Evolutionary conservation across 2,329 filamentous ascomycete genomes (phyloP), one percentile per base, ranked within the genome.

Genomic region (Aspergillus intermedius): DNA sequence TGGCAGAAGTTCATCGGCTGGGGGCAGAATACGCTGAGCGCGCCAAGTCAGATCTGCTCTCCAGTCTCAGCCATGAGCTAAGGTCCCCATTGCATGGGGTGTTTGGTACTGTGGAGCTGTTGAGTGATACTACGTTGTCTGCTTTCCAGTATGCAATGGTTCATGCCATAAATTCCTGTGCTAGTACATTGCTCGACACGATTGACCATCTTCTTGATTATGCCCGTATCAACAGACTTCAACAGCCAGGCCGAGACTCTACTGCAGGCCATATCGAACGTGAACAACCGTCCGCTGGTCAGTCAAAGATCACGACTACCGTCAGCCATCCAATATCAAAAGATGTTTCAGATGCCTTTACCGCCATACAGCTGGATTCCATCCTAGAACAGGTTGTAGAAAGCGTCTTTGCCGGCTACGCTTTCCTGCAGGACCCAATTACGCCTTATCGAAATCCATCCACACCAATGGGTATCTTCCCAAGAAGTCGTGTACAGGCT

Each of bases 161-260:
- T 1, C 56, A 65, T 32, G 67, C 69, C 0, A 65, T 74, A 15
- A 61, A 66, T 28, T 66, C 59, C 7, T 75, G 70, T 50, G 71
- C 68, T 1, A 62, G 65, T 2, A 73, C 71, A 0, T 55, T 75
- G 0, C 55, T 74, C 1, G 71, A 73, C 42, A 72, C 69, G 0
- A 65, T 75, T 40, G 67, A 71, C 35, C 60, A 69, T 42, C 49
- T 71, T 17, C 60, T 70, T 0, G 67, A 68, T 9, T 59, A 61
- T 12, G 52, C 63, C 0, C 57, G 55, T n/a, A 64, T 66, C 34
- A 60, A 63, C 42, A 53, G 60, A 5, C 47, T 58, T 28, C 15
- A 8, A 4, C 35, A 45, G 13, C 19, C 32, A 17, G 23, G 40
- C 8, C 34, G 2, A 37, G 17, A 37, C 34, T 10, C 3, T 37